A percentile compares a stretch with the other conserved stretches of the same genome.
These are phyloP conservation scores for Pestalotiopsis sp. DNA, from an alignment of 2,329 filamentous ascomycete genomes.

Conservation along the genomic window DNA sequence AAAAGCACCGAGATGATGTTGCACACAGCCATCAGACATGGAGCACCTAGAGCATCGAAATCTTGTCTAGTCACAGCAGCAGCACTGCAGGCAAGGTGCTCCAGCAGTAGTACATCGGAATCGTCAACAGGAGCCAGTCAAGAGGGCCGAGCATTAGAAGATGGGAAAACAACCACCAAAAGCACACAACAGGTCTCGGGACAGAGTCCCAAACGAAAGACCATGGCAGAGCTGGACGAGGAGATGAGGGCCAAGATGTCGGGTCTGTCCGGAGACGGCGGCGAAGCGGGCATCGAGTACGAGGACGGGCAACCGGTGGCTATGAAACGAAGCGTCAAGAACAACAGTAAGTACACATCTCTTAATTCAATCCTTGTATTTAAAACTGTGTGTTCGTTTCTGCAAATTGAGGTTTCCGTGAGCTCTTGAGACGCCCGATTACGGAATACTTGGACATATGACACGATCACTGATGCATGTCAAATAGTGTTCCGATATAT, in stretches of 20 bases:
- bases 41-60: too few species aligned
- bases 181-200: neutral
- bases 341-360: conserved; percentile 45
- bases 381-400: too few species aligned
- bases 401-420: too few species aligned
- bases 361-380: too few species aligned
- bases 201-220: conserved; percentile 44
- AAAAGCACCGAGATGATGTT: neutral
- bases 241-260: conserved; percentile 69
- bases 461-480: too few species aligned
- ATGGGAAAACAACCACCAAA: neutral
- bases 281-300: conserved; percentile 72
- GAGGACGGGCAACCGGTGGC: conserved; percentile 73
- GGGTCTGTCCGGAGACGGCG: conserved; percentile 69
- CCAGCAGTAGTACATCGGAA: neutral
- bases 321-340: conserved; percentile 74
- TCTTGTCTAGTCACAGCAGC: neutral
- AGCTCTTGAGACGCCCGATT: too few species aligned
- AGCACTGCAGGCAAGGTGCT: neutral
- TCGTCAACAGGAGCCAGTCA: neutral
- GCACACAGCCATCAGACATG: neutral
- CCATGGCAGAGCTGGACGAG: conserved; percentile 64
- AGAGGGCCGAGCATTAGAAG: neutral
- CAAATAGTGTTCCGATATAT: too few species aligned
- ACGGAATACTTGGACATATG: too few species aligned